phyloP scores from a whole-genome alignment of 2,329 filamentous ascomycete genomes.

The Fusarium incarnatum region DNA sequence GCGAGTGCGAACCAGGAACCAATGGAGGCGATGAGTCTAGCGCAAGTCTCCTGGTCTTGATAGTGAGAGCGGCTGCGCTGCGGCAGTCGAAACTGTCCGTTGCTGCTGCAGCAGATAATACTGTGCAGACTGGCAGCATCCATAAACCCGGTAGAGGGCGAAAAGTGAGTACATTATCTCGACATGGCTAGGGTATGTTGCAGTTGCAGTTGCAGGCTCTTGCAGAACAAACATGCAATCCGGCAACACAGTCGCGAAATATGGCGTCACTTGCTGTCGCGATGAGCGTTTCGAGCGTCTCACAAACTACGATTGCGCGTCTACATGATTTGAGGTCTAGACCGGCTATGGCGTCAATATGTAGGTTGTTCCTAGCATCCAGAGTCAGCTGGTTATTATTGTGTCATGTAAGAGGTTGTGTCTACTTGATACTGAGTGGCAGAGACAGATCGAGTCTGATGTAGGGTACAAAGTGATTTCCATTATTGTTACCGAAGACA shows the following conservation, averaged over 20 bases:
- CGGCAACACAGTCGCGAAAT: constrained; percentile 31
- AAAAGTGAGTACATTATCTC: constrained; percentile 14
- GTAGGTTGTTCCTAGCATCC: neutral
- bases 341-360: constrained; percentile 8
- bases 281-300: constrained; percentile 38
- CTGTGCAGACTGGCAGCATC: constrained; percentile 19
- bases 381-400: constrained; percentile 25
- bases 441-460: neutral
- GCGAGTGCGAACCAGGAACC: constrained; percentile 21
- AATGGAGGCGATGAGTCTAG: constrained; percentile 35
- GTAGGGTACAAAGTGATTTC: neutral
- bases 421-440: neutral
- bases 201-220: constrained; percentile 2
- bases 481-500: neutral
- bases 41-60: constrained; percentile 18
- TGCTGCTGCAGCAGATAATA: constrained; percentile 29
- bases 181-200: constrained; percentile 29
- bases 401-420: constrained; percentile 15
- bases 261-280: constrained; percentile 44
- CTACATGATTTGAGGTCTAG: constrained; percentile 14
- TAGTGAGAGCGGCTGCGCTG: constrained; percentile 10
- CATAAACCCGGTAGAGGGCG: constrained; percentile 18
- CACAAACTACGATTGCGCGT: constrained; percentile 33
- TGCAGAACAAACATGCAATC: constrained; percentile 36
- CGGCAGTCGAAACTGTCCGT: constrained; percentile 22